Percentiles rank a stretch among this genome's conserved stretches.
phyloP scores from a whole-genome alignment of 1,284 basidiomycete species.

The Naganishia liquefaciens region DNA sequence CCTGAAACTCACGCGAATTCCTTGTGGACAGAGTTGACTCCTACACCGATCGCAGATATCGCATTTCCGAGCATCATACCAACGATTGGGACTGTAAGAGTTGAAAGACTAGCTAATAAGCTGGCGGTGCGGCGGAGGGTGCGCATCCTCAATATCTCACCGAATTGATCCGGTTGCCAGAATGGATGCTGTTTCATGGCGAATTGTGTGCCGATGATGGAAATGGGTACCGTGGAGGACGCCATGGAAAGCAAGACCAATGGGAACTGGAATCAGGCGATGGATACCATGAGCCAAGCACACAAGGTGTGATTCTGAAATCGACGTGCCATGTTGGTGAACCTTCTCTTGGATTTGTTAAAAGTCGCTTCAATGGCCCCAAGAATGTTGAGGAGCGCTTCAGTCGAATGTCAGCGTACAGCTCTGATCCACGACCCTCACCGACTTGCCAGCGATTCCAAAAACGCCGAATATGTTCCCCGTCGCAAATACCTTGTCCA shows the following conservation, averaged over 20 bases:
- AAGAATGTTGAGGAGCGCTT: conserved; percentile 69
- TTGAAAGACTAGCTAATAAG: background rate
- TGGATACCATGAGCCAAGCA: background rate
- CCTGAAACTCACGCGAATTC: conserved; percentile 57
- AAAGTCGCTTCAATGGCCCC: conserved; percentile 62
- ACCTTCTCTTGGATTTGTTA: conserved; percentile 75
- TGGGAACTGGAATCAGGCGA: conserved; percentile 60
- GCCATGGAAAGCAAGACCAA: conserved; percentile 69
- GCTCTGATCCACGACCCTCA: background rate
- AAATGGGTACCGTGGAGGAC: conserved; percentile 74
- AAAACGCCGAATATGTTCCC: conserved; percentile 72
- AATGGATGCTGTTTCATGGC: conserved; percentile 75
- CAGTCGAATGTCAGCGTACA: background rate
- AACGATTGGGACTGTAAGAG: conserved; percentile 67
- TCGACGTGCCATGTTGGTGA: conserved; percentile 65
- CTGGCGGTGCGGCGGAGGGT: no score
- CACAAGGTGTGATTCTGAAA: background rate
- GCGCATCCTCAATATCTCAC: conserved; percentile 54
- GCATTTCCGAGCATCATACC: conserved; percentile 85
- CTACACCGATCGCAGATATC: conserved; percentile 71
- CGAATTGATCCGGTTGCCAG: conserved; percentile 77
- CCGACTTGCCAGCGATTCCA: conserved; percentile 66
- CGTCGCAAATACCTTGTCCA: conserved; percentile 72
- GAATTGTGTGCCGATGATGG: conserved; percentile 71
- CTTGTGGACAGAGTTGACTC: conserved; percentile 58